Base-by-base conservation (phyloP, 495 filamentous ascomycete genomes). In the Annulohypoxylon stygium region DNA sequence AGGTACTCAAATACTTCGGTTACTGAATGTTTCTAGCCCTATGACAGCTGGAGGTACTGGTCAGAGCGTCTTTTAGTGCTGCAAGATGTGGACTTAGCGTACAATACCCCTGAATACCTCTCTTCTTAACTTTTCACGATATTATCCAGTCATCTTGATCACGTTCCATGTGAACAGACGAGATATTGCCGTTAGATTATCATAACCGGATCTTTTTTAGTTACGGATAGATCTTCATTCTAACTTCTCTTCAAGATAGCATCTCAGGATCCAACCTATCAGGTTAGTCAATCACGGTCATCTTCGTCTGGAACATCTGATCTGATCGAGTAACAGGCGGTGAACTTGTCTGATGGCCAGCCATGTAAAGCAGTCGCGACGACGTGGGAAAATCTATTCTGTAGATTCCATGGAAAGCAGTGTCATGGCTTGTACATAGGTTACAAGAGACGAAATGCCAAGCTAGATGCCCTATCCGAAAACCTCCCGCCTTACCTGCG, bases 381-480 rank as follows among this genome's bases (percentile, higher is more conserved):
- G 4, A 80, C 81, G 26, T 61, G 79, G 70, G 80, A 85, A 68
- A 77, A 78, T 20, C 71, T 86, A n/a, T 87, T 87, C 71, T 88
- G 86, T 69, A 62, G 64, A 9, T 84, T 82, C 59, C 85, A 87
- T 57, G 82, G 81, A 0, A 79, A 77, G 34, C 82, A 86, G 69
- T 84, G 81, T 53, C 81, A 81, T 69, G 85, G 83, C 2, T 76
- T 88, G 16, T 88, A 88, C 67, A 76, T 77, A 65, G 84, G 83
- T 20, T 87, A 87, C 61, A 87, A 87, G 67, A 80, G 74, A 11
- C 81, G 85, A 50, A 85, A 85, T 67, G 78, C 78, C 6, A 75
- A 77, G 60, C 80, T 88, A 11, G 84, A 86, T 61, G 51, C 72
- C 7, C 73, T 86, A 9, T 74, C 79, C 0, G 68, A 74, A 0